Evolutionary conservation across 176 grass and related monocot genomes (phyloP).

Genomic region (Miscanthus lutarioriparius): DNA sequence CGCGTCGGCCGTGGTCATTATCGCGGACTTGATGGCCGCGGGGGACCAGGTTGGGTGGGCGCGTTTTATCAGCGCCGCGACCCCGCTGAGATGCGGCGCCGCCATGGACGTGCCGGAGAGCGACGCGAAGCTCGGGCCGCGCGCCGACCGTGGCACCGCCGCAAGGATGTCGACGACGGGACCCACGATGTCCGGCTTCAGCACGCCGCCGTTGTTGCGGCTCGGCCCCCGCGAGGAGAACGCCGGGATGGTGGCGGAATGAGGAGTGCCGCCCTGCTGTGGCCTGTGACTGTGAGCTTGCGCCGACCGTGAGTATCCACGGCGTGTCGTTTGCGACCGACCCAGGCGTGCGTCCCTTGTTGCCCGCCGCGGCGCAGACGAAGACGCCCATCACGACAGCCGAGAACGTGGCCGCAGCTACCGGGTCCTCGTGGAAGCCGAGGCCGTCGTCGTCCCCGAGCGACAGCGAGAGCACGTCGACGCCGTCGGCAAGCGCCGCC

Average conservation of each 20-base stretch:
- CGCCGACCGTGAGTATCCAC: slow-evolving; percentile 79
- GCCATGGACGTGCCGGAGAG: slow-evolving; percentile 93
- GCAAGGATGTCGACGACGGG: slow-evolving; percentile 66
- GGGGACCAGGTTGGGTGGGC: slow-evolving; percentile 69
- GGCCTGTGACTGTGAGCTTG: slow-evolving; percentile 12
- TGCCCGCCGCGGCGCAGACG: slow-evolving; percentile 59
- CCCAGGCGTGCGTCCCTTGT: slow-evolving; percentile 28
- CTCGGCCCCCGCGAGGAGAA: slow-evolving; percentile 79
- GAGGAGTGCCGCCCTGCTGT: slow-evolving; percentile 4
- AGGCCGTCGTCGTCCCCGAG: slow-evolving; percentile 24
- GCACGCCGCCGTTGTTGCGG: slow-evolving; percentile 36
- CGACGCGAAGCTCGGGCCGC: slow-evolving; percentile 17
- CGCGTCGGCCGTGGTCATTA: slow-evolving; percentile 64
- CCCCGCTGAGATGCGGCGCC: slow-evolving; percentile 67
- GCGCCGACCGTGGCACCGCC: slow-evolving; percentile 26
- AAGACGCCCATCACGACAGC: slow-evolving; percentile 53
- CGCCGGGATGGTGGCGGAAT: slow-evolving; percentile 8
- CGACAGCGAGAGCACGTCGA: slow-evolving; percentile 71
- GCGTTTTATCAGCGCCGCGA: slow-evolving; percentile 61
- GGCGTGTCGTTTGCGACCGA: slow-evolving; percentile 69
- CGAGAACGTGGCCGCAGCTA: slow-evolving; percentile 43
- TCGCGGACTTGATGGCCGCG: slow-evolving; percentile 82
- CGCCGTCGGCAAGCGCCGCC: slow-evolving; percentile 61
- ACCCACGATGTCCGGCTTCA: slow-evolving; percentile 72
- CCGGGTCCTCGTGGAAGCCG: slow-evolving; percentile 39